Evolutionary conservation across 805 yeast genomes (phyloP).

Genomic region (Candida glaebosa): DNA sequence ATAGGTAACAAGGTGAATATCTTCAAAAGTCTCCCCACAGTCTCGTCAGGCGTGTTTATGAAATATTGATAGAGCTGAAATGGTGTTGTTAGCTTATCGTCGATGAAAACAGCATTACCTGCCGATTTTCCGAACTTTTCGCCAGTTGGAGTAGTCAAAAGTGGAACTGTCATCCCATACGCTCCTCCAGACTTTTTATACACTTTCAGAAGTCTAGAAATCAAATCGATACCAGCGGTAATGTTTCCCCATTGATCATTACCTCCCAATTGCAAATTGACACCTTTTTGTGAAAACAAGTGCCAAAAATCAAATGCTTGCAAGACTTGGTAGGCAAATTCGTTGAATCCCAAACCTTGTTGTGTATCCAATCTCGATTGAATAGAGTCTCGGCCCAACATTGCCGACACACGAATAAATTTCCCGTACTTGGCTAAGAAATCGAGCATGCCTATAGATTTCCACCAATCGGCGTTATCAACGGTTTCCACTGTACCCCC

Average conservation of each 20-base stretch:
- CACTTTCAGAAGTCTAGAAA: conserved; percentile 49
- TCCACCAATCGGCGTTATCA: conserved; percentile 88
- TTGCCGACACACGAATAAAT: conserved; percentile 75
- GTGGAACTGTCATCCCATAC: conserved; percentile 85
- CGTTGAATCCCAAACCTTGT: conserved; percentile 86
- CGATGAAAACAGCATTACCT: conserved; percentile 92
- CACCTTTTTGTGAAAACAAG: conserved; percentile 54
- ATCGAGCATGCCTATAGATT: conserved; percentile 65
- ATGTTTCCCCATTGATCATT: conserved; percentile 99
- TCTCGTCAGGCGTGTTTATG: conserved; percentile 73
- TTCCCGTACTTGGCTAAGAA: conserved; percentile 76
- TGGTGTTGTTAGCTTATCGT: conserved; percentile 67
- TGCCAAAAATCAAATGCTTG: conserved; percentile 95
- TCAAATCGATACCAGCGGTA: conserved; percentile 90
- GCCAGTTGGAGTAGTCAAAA: conserved; percentile 83
- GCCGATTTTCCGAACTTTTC: conserved; percentile 96
- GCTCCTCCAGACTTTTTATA: conserved; percentile 18
- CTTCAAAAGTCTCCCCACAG: conserved; percentile 63
- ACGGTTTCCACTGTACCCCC: conserved; percentile 41
- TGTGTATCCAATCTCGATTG: conserved; percentile 66
- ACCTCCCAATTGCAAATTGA: conserved; percentile 86
- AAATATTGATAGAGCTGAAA: conserved; percentile 85
- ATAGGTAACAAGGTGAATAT: conserved; percentile 78
- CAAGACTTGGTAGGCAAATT: conserved; percentile 85
- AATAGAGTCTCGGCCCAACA: conserved; percentile 87